Evolutionary conservation across 306 rosid genomes (phyloP).

Genomic region (Inga oerstediana): DNA sequence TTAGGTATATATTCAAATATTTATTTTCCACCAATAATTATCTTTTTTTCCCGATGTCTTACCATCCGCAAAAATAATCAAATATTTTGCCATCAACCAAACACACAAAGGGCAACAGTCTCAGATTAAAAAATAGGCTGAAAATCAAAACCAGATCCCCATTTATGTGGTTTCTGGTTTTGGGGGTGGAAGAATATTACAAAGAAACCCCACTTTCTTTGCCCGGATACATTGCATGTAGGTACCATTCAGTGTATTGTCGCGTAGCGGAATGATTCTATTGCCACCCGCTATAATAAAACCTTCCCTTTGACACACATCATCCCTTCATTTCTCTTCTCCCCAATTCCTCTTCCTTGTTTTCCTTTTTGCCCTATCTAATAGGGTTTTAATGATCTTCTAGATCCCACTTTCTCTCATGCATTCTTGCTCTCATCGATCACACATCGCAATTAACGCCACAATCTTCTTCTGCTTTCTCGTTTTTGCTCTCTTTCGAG

Average conservation of each 20-base stretch:
- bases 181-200: conserved; percentile 61
- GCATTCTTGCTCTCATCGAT: conserved; percentile 44
- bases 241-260: conserved; percentile 53
- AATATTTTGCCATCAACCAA: neutral
- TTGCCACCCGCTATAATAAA: conserved; percentile 50
- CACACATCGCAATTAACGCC: conserved; percentile 18
- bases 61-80: neutral
- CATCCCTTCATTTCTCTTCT: conserved; percentile 30
- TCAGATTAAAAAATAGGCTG: neutral
- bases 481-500: conserved; percentile 77
- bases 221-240: conserved; percentile 85
- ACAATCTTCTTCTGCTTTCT: conserved; percentile 41
- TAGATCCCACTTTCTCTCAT: conserved; percentile 50
- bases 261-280: conserved; percentile 34
- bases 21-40: neutral
- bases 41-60: neutral
- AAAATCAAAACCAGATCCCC: neutral
- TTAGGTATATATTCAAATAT: neutral
- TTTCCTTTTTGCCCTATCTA: conserved; percentile 68
- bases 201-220: conserved; percentile 56
- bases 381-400: conserved; percentile 64
- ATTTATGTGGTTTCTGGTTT: conserved; percentile 49
- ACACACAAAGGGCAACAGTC: neutral
- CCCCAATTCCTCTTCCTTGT: neutral
- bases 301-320: conserved; percentile 18